Conservation (phyloP, 2,329 filamentous ascomycete species). For the Cordyceps cateniannulata region DNA sequence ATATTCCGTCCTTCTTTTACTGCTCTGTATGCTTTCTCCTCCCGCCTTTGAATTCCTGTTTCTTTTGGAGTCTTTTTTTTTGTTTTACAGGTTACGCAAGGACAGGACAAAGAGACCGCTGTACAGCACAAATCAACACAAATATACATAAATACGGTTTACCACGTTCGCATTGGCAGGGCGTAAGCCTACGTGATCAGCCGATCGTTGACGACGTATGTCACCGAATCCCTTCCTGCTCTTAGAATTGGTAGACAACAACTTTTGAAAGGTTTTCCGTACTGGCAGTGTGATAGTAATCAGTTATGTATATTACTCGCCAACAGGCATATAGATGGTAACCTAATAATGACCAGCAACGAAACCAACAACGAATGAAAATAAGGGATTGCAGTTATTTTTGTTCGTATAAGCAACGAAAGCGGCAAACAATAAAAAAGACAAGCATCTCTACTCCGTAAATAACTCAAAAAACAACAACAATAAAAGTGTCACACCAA, state of each 20-base stretch:
- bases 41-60: background rate
- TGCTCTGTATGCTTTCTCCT: background rate
- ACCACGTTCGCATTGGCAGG: background rate
- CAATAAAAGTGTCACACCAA: background rate
- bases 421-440: background rate
- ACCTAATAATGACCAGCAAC: background rate
- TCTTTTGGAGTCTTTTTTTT: background rate
- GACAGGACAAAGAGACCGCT: background rate
- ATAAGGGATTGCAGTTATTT: background rate
- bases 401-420: background rate
- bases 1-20: background rate
- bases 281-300: background rate
- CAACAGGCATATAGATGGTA: background rate
- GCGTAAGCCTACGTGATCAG: no score
- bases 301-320: background rate
- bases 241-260: no score
- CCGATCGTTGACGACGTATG: no score
- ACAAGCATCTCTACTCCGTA: background rate
- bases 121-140: background rate
- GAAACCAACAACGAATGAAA: background rate
- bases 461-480: background rate
- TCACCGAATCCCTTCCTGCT: no score
- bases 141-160: background rate
- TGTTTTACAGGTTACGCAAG: background rate
- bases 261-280: no score